phyloP scores from a whole-genome alignment of 1,284 basidiomycete genomes.

The Garcileccinum viscosum region DNA sequence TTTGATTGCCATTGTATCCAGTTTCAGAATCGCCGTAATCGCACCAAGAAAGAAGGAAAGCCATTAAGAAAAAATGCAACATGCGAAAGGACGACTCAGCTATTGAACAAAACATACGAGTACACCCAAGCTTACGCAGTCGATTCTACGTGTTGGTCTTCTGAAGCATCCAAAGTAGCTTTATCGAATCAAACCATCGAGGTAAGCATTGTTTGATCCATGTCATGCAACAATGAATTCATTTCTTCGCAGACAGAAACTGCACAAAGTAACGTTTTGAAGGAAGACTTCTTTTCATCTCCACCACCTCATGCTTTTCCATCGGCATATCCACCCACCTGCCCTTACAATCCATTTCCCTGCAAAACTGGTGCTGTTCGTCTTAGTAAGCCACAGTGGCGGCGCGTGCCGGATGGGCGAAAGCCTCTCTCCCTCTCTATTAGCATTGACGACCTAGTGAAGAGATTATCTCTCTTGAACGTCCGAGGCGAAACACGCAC shows the following conservation, averaged over 20 bases:
- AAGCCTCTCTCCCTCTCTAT: rapidly evolving
- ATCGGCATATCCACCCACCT: slow-evolving; percentile 20
- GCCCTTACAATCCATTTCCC: slow-evolving; percentile 28
- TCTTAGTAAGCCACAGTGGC: slow-evolving; percentile 16
- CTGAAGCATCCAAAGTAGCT: rapidly evolving
- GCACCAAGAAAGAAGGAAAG: slow-evolving; percentile 18
- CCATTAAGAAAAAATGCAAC: slow-evolving; percentile 3
- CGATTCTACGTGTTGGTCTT: not conserved
- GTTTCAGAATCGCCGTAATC: slow-evolving; percentile 34
- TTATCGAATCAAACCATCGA: not conserved
- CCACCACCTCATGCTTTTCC: slow-evolving; percentile 30
- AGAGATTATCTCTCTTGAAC: slow-evolving; percentile 23
- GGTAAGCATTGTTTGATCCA: not conserved
- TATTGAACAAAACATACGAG: not conserved
- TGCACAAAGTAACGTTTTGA: rapidly evolving
- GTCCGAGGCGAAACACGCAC: slow-evolving; percentile 17
- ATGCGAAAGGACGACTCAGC: not conserved
- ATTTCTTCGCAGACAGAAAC: not conserved
- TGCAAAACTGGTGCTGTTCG: slow-evolving; percentile 15
- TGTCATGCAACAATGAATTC: not conserved
- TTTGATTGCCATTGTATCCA: not conserved
- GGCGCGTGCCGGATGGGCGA: not conserved
- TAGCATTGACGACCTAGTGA: slow-evolving; percentile 16
- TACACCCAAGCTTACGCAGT: not conserved
- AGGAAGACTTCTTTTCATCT: not conserved